Evolutionary conservation across 2,329 filamentous ascomycete species (phyloP).

Genomic region (Fragosphaeria purpurea): DNA sequence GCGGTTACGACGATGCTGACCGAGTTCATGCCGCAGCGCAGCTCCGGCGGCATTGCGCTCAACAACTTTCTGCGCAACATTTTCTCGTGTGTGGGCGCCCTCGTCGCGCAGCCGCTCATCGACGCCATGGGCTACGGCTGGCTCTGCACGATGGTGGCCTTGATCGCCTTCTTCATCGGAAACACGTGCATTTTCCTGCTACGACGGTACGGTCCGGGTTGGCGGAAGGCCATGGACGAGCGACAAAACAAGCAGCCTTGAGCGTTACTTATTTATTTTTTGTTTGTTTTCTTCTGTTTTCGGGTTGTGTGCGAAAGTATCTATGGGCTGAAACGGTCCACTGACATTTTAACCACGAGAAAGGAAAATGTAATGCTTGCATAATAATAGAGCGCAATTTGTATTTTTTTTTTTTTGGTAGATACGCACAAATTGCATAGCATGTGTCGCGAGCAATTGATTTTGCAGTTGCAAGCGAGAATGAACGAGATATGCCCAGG

Average conservation of each 20-base stretch:
- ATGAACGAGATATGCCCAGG: no score
- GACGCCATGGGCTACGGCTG: conserved; percentile 63
- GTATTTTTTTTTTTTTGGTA: background rate
- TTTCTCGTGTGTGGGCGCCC: conserved; percentile 59
- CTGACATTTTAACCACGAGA: no score
- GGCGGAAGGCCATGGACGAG: conserved; percentile 55
- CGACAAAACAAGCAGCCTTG: conserved; percentile 14
- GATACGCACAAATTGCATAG: no score
- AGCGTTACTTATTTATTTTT: no score
- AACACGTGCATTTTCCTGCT: conserved; percentile 51
- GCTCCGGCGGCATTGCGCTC: conserved; percentile 63
- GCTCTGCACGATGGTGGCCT: conserved; percentile 53
- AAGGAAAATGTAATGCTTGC: no score
- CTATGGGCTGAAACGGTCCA: no score
- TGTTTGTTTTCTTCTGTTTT: no score
- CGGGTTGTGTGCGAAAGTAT: no score
- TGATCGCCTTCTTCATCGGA: conserved; percentile 47
- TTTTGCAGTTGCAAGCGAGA: no score
- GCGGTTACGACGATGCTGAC: conserved; percentile 73
- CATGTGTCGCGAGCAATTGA: no score
- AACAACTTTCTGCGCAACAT: conserved; percentile 79
- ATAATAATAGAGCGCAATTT: background rate
- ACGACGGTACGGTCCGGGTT: conserved; percentile 48
- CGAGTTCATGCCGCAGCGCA: conserved; percentile 66
- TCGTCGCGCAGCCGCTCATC: conserved; percentile 63